These are phyloP conservation scores for Triangularia setosa DNA, from an alignment of 2,329 filamentous ascomycete species.

Conservation along the genomic window DNA sequence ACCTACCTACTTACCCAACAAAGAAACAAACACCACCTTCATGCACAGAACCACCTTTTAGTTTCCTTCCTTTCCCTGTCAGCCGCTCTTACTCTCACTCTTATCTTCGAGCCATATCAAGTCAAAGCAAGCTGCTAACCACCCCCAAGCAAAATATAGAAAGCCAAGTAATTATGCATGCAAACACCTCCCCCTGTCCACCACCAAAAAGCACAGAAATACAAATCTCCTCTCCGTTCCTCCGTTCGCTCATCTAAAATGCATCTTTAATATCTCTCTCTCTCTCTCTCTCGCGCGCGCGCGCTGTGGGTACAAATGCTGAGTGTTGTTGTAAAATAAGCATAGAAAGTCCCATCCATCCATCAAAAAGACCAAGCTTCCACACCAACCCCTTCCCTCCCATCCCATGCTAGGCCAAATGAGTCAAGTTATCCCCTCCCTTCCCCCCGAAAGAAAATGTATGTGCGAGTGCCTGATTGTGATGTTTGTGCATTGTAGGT, in stretches of 20 bases:
- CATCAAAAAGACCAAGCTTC: background rate
- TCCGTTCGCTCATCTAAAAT: background rate
- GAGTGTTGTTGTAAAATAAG: background rate
- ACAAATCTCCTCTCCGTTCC: background rate
- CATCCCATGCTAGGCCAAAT: background rate
- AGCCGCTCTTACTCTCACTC: too few species aligned
- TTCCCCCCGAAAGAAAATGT: background rate
- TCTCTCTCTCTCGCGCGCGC: too few species aligned
- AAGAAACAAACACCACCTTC: background rate
- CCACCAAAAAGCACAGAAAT: too few species aligned
- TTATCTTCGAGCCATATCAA: too few species aligned
- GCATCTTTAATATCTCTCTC: background rate
- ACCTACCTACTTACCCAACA: background rate
- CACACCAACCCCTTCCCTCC: background rate
- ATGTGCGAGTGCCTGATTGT: too few species aligned
- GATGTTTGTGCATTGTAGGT: background rate
- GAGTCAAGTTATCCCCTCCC: background rate
- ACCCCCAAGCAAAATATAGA: too few species aligned
- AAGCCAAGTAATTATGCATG: too few species aligned
- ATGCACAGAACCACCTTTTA: too few species aligned
- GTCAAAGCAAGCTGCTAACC: too few species aligned
- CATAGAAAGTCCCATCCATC: background rate
- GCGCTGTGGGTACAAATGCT: background rate
- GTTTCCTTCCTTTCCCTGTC: too few species aligned
- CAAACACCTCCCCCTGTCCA: too few species aligned